A percentile compares a stretch with the other conserved stretches of the same genome.
These are phyloP conservation scores for Claviceps pazoutovae DNA, from an alignment of 2,329 filamentous ascomycete species.

Conservation along the genomic window DNA sequence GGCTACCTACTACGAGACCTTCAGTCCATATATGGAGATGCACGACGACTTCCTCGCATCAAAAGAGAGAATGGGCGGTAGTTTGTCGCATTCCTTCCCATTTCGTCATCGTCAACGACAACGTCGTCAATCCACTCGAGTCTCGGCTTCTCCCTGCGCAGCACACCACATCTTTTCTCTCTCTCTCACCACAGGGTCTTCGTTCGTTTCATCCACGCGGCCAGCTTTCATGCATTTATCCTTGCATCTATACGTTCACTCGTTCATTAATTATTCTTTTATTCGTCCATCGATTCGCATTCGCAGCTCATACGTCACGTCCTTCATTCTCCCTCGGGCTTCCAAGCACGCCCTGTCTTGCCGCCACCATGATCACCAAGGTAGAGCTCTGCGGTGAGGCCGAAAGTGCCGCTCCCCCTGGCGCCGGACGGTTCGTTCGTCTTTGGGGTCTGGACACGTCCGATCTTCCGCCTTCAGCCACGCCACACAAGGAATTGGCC, in stretches of 20 bases:
- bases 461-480: constrained; percentile 30
- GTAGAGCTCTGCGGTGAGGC: constrained; percentile 8
- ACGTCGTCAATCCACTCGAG: neutral
- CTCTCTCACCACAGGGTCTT: neutral
- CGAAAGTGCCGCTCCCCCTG: constrained; percentile 5
- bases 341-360: neutral
- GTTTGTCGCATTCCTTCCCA: neutral
- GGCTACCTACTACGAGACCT: too few relatives aligned
- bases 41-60: neutral
- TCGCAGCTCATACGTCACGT: neutral
- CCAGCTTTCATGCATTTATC: too few relatives aligned
- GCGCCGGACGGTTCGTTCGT: constrained; percentile 34
- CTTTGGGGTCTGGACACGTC: constrained; percentile 36
- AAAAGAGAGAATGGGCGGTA: neutral
- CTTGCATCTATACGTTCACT: neutral
- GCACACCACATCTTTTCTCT: neutral
- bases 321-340: neutral
- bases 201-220: neutral
- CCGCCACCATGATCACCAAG: neutral
- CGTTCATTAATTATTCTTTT: neutral
- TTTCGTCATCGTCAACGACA: neutral
- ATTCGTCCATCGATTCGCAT: neutral
- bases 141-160: neutral
- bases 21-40: too few relatives aligned
- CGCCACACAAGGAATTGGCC: constrained; percentile 28